Conservation (phyloP, 805 yeast genomes). For the Wilhelminamyces savonicus region DNA sequence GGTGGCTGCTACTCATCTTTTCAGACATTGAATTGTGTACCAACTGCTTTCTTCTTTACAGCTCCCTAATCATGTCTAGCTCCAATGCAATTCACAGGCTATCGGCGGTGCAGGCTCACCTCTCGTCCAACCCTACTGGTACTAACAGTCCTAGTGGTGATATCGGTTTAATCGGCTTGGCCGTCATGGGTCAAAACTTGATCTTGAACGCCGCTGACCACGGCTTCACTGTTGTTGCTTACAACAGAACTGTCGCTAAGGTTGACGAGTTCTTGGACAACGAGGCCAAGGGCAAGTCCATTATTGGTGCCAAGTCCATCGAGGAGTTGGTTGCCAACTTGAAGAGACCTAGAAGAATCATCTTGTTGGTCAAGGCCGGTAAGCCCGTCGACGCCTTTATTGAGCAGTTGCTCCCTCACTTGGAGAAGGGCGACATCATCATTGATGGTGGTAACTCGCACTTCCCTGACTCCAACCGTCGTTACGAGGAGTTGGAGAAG, state of each 20-base stretch:
- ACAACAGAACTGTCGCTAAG: conserved; percentile 94
- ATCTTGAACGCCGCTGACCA: conserved; percentile 97
- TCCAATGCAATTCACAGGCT: too few relatives aligned
- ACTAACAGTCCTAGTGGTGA: conserved; percentile 61
- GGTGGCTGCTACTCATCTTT: too few relatives aligned
- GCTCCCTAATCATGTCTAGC: too few relatives aligned
- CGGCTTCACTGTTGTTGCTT: conserved; percentile 96
- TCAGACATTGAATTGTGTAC: too few relatives aligned
- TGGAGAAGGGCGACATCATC: conserved; percentile 96
- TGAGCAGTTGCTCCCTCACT: conserved; percentile 77
- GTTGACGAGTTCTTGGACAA: conserved; percentile 90
- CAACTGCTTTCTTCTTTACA: too few relatives aligned
- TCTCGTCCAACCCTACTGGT: conserved; percentile 1
- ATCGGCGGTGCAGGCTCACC: conserved; percentile 8
- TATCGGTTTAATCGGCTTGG: conserved; percentile 97
- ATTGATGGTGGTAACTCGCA: conserved; percentile 99
- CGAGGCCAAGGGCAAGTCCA: conserved; percentile 96
- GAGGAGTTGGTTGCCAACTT: conserved; percentile 81
- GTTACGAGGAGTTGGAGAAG: conserved; percentile 79
- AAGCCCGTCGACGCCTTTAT: conserved; percentile 89
- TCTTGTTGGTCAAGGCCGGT: conserved; percentile 95
- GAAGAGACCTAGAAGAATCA: conserved; percentile 96
- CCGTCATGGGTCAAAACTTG: conserved; percentile 99
- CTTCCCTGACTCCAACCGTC: conserved; percentile 97
- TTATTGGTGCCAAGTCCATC: conserved; percentile 91